A percentile compares a stretch with the other conserved stretches of the same genome.
These are phyloP conservation scores for Pseudogymnoascus sp. DNA, from an alignment of 2,329 filamentous ascomycete species.

Conservation along the genomic window DNA sequence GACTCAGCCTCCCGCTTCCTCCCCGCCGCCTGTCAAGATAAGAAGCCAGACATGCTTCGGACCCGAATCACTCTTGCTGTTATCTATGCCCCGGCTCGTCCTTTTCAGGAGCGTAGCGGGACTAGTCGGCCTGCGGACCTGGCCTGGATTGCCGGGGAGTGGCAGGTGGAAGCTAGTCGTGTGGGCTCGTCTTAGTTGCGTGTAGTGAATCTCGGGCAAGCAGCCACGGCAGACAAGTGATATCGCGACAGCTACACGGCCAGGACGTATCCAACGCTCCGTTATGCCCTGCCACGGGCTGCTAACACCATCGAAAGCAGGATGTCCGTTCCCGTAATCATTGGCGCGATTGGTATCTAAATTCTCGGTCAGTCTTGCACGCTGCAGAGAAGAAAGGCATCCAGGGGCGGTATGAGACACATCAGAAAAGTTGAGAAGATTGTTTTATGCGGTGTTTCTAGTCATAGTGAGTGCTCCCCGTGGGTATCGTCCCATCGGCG, in stretches of 20 bases:
- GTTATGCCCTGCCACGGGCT: neutral
- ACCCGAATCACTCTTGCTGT: neutral
- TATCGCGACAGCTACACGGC: neutral
- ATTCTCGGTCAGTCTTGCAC: neutral
- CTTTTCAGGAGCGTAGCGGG: neutral
- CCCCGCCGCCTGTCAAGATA: neutral
- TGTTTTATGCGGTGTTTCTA: constrained; percentile 55
- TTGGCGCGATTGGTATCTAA: neutral
- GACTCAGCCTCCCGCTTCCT: neutral
- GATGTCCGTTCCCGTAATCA: neutral
- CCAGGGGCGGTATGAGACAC: constrained; percentile 5
- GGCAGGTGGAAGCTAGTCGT: neutral
- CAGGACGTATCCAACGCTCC: neutral
- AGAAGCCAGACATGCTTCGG: neutral
- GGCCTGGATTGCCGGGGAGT: neutral
- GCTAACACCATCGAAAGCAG: neutral
- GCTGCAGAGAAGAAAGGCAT: neutral
- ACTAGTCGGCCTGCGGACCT: neutral
- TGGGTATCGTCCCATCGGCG: constrained; percentile 25
- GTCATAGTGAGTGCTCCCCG: constrained; percentile 36
- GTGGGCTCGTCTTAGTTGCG: neutral
- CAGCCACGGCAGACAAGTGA: neutral
- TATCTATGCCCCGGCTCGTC: neutral
- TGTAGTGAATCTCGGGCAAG: neutral
- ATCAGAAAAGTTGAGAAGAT: constrained; percentile 63